Base-by-base conservation (phyloP, 495 filamentous ascomycete species). In the Xylaria flabelliformis region DNA sequence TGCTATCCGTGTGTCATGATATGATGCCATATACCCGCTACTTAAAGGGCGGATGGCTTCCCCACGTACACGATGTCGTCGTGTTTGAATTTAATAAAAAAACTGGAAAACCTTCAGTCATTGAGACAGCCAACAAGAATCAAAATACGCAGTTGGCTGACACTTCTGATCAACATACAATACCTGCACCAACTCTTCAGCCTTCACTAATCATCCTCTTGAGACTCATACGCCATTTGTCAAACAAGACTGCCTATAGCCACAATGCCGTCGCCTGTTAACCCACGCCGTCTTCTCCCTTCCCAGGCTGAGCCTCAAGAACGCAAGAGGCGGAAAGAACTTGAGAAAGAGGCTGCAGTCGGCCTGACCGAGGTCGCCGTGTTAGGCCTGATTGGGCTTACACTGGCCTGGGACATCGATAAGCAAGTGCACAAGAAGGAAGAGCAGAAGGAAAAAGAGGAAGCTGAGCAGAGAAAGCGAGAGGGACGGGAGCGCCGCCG, bases 251-350 rank as follows among this genome's bases (percentile, higher is more conserved):
- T 41, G 0, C n/a, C 8, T 21, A 15, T 26, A 67, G 1, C 13
- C 34, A 56, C 59, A 41, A 71, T 71, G 69, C 24, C 58, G 44
- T 64, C 70, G 17, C 69, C 58, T 4, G 0, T 29, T 36, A 72
- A 78, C 58, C 76, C 74, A 6, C 72, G 76, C 17, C 39, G 50
- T 41, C 21, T 64, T 4, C 15, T 77, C 3, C 78, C 79, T 3
- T 81, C 79, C 13, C 76, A 73, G 29, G 80, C 80, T 1, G 74
- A 82, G 62, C 78, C 79, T 0, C 73, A 80, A 55, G 74, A 80
- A 53, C 80, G 79, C n/a, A 64, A 71, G 8, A 32, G 42, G 24
- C 77, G 77, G 64, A 79, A 79, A 66, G 55, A 76, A 26, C 72
- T 79, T 34, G 77, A 79, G 24, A 77, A 77, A 39, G 51, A 75